These are phyloP conservation scores for Aspergillus piperis DNA, from an alignment of 2,329 filamentous ascomycete genomes.

Conservation along the genomic window DNA sequence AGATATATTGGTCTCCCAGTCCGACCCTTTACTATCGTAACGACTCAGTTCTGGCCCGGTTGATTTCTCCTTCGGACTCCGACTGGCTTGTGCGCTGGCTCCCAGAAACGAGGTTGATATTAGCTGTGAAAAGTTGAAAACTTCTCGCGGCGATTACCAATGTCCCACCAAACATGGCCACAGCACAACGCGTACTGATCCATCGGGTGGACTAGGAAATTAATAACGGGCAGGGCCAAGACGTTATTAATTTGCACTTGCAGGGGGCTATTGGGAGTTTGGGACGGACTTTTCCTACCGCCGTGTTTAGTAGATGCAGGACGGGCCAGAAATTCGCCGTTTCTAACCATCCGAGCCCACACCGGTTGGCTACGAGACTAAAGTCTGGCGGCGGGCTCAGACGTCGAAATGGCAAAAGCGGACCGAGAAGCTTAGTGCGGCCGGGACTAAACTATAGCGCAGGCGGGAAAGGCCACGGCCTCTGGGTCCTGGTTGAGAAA, in stretches of 20 bases:
- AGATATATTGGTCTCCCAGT: neutral
- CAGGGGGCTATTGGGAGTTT: neutral
- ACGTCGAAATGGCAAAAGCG: neutral
- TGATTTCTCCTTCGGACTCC: neutral
- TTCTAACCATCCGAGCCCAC: neutral
- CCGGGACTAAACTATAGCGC: neutral
- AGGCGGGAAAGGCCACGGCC: neutral
- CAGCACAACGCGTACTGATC: conserved; percentile 7
- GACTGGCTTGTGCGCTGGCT: neutral
- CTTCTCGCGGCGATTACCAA: neutral
- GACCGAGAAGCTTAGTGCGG: conserved; percentile 4
- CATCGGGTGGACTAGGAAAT: conserved; percentile 1
- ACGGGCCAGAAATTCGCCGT: neutral
- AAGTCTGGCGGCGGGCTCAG: neutral
- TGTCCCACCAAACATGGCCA: neutral
- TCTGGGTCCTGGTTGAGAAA: neutral
- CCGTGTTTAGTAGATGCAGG: neutral
- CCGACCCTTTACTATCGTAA: neutral
- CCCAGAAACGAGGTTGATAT: neutral
- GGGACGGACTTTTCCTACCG: neutral
- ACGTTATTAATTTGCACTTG: too few relatives aligned
- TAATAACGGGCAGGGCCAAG: neutral
- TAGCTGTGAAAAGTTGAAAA: neutral
- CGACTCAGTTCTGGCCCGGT: neutral
- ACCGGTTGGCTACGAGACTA: neutral